Evolutionary conservation across 106 monocot genomes (phyloP), one percentile per base, ranked within the genome.

Genomic region (Narthecium ossifragum): DNA sequence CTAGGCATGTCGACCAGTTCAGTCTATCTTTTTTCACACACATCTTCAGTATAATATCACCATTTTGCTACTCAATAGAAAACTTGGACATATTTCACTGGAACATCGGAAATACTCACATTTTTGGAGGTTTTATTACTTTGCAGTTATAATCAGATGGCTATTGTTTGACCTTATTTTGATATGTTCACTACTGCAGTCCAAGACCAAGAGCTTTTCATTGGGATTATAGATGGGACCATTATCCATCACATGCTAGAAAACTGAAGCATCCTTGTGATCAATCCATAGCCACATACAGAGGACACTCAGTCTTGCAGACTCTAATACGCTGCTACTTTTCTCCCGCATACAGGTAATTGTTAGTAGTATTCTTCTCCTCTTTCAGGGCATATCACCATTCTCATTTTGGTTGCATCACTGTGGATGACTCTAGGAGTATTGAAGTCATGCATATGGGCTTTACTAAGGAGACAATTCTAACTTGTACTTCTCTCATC

Each of bases 261-360:
- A 15, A 61, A 14, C 45, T 61, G 34, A 82, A 67, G 48, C 93
- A 93, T 70, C 80, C 93, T 28, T 32, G 41, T 51, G 93, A 93
- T 67, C 76, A 72, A 52, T 93, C 93, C 17, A 41, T 89, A 37
- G 85, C 93, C 41, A 93, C 88, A 31, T 93, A 82, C 57, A 70
- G 67, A 74, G 93, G 93, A 8, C 93, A 93, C 59, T 80, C 85
- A 0, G 85, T 93, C 52, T 64, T 93, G 59, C 56, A 72, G 11
- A 93, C 93, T 57, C 60, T 93, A 26, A 89, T 93, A 40, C 88
- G 93, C 24, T 93, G 88, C 54, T 89, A 93, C 51, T 93, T 93
- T 67, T 93, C 93, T 15, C 93, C 93, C 32, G 31, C 57, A 6
- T 66, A 79, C 60, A 88, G 75, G 93, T 93, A 77, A 53, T 31